These are phyloP conservation scores for Agrocybe pediades DNA, from an alignment of 768 basidiomycete genomes.

Conservation along the genomic window DNA sequence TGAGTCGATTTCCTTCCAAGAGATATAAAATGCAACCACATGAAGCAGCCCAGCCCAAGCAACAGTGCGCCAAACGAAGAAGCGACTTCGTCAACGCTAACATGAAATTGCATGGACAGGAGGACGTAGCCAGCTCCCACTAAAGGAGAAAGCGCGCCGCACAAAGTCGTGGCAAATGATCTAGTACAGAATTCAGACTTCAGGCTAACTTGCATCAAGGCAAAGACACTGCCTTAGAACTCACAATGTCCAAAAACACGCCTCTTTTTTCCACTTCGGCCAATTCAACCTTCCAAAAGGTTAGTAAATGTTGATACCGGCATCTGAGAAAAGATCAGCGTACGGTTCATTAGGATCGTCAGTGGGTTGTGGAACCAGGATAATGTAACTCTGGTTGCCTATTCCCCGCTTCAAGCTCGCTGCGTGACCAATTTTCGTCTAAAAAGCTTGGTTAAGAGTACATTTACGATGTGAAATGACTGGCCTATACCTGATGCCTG, in stretches of 20 bases:
- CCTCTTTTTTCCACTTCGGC: conserved; percentile 47
- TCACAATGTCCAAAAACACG: conserved; percentile 46
- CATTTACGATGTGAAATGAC: background rate
- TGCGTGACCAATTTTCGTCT: conserved; percentile 26
- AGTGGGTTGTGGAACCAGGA: conserved; percentile 45
- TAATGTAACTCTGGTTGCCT: conserved; percentile 36
- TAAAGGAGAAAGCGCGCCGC: conserved; percentile 45
- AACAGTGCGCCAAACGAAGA: conserved; percentile 42
- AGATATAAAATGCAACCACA: conserved; percentile 24
- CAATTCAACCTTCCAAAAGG: conserved; percentile 34
- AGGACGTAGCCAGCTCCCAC: conserved; percentile 42
- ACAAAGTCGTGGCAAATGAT: conserved; percentile 40
- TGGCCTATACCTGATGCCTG: background rate
- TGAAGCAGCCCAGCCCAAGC: conserved; percentile 42
- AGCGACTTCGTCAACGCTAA: conserved; percentile 41
- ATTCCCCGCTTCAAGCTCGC: conserved; percentile 35
- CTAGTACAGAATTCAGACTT: conserved; percentile 16
- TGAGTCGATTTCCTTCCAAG: background rate
- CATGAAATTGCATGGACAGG: conserved; percentile 39
- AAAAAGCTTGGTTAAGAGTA: no score
- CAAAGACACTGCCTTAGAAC: conserved; percentile 5
- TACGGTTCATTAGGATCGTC: conserved; percentile 45
- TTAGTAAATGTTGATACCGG: background rate
- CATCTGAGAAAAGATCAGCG: conserved; percentile 7
- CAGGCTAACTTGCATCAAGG: background rate